A percentile compares a stretch with the other conserved stretches of the same genome.
Evolutionary conservation across 1,139 yeast species (phyloP).

Genomic region (Meyerozyma smithsonii): DNA sequence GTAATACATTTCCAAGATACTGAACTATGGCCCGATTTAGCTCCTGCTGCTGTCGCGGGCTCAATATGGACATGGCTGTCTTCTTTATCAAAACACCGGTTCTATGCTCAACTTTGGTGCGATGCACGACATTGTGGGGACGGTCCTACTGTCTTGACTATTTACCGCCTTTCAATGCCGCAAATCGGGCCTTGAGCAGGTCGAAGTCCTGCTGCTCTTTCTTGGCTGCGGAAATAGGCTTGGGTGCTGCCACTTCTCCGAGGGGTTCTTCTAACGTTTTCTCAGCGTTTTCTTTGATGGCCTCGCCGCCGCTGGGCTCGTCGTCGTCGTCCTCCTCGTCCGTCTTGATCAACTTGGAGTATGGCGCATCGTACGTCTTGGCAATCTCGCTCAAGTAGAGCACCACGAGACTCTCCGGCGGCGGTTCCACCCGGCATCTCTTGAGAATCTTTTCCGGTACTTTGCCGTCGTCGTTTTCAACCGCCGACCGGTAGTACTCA

Average conservation of each 20-base stretch:
- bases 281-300: constrained; percentile 11
- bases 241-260: constrained; percentile 11
- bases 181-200: constrained; percentile 41
- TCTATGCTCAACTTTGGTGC: constrained; percentile 2
- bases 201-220: constrained; percentile 32
- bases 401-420: constrained; percentile 58
- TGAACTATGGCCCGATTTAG: constrained; percentile 54
- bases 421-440: constrained; percentile 66
- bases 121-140: constrained; percentile 3
- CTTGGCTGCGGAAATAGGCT: constrained; percentile 10
- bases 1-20: constrained; percentile 39
- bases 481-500: constrained; percentile 56
- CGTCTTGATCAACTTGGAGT: constrained; percentile 48
- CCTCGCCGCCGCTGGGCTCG: constrained; percentile 12
- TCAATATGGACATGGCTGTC: constrained; percentile 23
- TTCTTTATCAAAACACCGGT: not conserved
- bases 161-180: constrained; percentile 33
- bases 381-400: constrained; percentile 80
- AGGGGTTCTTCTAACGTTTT: constrained; percentile 15
- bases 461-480: constrained; percentile 48
- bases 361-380: constrained; percentile 71
- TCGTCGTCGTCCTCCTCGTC: constrained; percentile 18
- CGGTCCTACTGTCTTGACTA: not conserved
- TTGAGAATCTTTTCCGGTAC: constrained; percentile 65
- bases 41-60: constrained; percentile 49